Conservation (phyloP, 2,329 filamentous ascomycete genomes). For the Fusarium haematococcum region DNA sequence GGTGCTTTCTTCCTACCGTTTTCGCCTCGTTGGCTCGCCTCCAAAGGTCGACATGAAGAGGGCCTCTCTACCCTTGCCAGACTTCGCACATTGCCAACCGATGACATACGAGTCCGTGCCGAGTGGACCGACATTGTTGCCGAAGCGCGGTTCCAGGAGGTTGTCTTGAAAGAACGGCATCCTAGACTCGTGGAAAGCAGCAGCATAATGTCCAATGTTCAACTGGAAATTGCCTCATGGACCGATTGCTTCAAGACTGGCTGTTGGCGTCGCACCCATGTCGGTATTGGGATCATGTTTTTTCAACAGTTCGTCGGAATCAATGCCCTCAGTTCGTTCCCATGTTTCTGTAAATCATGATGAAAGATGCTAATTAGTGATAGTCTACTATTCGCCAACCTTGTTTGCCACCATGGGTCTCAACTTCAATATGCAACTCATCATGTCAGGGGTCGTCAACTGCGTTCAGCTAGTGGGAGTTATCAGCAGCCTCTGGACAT, state of each 20-base stretch:
- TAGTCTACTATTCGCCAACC: constrained; percentile 67
- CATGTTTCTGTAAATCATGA: rapidly evolving
- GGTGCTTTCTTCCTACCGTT: constrained; percentile 42
- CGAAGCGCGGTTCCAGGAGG: background rate
- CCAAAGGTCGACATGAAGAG: constrained; percentile 42
- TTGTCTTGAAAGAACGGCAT: background rate
- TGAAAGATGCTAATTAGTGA: constrained; percentile 50
- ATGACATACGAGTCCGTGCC: background rate
- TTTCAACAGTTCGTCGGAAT: constrained; percentile 42
- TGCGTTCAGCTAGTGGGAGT: constrained; percentile 51
- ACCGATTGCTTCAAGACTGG: constrained; percentile 50
- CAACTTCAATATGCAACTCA: constrained; percentile 45
- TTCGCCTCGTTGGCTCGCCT: constrained; percentile 45
- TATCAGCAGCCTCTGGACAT: constrained; percentile 58
- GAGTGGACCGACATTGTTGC: background rate
- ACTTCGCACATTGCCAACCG: constrained; percentile 10
- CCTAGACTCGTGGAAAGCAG: background rate
- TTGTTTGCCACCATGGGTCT: constrained; percentile 69
- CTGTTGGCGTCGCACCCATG: background rate
- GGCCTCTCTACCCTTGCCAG: constrained; percentile 38
- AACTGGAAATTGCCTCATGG: constrained; percentile 62
- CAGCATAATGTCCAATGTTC: constrained; percentile 45
- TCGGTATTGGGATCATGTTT: background rate
- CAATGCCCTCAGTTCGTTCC: constrained; percentile 53
- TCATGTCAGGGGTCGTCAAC: constrained; percentile 49